Evolutionary conservation across 2,329 filamentous ascomycete species (phyloP).

Genomic region (Fusarium dlaminii): DNA sequence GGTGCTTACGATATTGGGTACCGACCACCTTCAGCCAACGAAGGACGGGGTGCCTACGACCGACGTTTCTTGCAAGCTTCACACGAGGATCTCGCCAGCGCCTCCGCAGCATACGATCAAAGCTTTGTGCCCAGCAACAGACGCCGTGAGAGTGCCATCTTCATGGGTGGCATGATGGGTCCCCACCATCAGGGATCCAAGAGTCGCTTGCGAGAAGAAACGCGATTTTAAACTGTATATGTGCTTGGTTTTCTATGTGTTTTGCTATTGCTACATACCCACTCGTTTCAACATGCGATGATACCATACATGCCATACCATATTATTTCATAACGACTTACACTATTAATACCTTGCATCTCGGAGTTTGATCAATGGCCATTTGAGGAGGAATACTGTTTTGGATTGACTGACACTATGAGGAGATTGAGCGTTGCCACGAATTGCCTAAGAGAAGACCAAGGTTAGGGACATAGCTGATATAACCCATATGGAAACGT

Average conservation of each 20-base stretch:
- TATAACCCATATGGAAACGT: background rate
- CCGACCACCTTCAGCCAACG: slow-evolving; percentile 40
- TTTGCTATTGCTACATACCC: slow-evolving; percentile 45
- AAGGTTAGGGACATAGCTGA: background rate
- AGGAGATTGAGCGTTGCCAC: background rate
- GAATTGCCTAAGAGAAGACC: background rate
- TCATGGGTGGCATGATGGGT: slow-evolving; percentile 59
- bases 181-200: slow-evolving; percentile 61
- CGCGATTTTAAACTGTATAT: slow-evolving; percentile 53
- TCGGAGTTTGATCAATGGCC: slow-evolving; percentile 14
- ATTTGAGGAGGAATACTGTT: slow-evolving; percentile 13
- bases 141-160: slow-evolving; percentile 70
- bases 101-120: slow-evolving; percentile 49
- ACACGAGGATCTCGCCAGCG: slow-evolving; percentile 38
- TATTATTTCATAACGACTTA: slow-evolving; percentile 37
- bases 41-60: slow-evolving; percentile 49
- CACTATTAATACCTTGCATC: slow-evolving; percentile 38
- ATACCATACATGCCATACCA: slow-evolving; percentile 38
- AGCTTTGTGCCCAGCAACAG: slow-evolving; percentile 56
- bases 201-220: slow-evolving; percentile 65
- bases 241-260: slow-evolving; percentile 36
- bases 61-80: slow-evolving; percentile 47
- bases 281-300: slow-evolving; percentile 45
- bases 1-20: slow-evolving; percentile 56
- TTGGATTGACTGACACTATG: slow-evolving; percentile 1